phyloP scores from a whole-genome alignment of 2,329 filamentous ascomycete genomes.

The Rhexocercosporidium sp. region DNA sequence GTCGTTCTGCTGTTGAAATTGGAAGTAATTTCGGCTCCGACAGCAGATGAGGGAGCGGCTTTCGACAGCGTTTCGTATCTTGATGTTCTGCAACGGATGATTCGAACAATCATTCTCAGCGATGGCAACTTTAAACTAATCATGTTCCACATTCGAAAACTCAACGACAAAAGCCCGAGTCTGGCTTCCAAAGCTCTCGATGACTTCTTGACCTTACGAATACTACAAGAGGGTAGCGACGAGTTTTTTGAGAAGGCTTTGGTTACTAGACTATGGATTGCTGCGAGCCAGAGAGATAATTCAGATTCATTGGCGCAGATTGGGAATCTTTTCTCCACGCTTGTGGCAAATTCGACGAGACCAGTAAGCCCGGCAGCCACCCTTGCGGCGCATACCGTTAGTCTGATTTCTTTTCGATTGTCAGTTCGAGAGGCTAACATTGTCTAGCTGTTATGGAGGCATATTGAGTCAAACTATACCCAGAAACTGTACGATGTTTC shows the following conservation, averaged over 20 bases:
- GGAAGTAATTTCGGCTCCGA: constrained; percentile 62
- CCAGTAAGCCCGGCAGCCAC: constrained; percentile 65
- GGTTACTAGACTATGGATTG: constrained; percentile 71
- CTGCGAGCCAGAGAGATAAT: constrained; percentile 51
- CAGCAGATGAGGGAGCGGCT: constrained; percentile 44
- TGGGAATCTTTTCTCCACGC: constrained; percentile 49
- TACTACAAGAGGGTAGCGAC: constrained; percentile 55
- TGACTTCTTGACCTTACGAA: constrained; percentile 63
- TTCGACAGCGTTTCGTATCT: constrained; percentile 57
- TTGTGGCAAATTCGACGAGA: constrained; percentile 52
- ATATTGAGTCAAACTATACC: constrained; percentile 63
- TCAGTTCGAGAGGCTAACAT: constrained; percentile 25
- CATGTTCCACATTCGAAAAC: constrained; percentile 69
- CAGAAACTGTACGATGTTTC: constrained; percentile 59
- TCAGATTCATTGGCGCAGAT: constrained; percentile 46
- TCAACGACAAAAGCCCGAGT: constrained; percentile 60
- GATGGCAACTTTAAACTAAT: constrained; percentile 69
- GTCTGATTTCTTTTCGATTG: constrained; percentile 34
- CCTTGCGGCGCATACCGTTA: constrained; percentile 69
- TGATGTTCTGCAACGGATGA: constrained; percentile 64
- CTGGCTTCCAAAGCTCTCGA: constrained; percentile 61
- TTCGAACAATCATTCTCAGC: constrained; percentile 62
- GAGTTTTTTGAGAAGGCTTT: constrained; percentile 73
- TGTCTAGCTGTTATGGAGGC: constrained; percentile 79
- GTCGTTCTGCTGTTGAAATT: constrained; percentile 71